Base-by-base conservation (phyloP, 495 filamentous ascomycete species). In the Neohortaea acidophila region DNA sequence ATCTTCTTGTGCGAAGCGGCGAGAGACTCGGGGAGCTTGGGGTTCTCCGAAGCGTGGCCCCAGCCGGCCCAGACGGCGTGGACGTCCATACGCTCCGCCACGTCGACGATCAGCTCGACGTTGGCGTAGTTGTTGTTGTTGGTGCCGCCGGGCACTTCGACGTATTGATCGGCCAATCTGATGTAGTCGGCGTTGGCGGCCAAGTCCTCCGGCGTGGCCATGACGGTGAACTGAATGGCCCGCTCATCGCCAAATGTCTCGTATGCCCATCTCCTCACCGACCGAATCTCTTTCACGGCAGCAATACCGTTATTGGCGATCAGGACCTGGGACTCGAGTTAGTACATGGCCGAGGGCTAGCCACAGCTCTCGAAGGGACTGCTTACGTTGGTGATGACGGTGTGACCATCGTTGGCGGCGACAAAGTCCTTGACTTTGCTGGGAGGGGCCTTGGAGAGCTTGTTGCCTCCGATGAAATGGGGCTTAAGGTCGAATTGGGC, bases 81-180 rank as follows among this genome's bases (percentile, higher is more conserved):
- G 30, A 96, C 89, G 44, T 81, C 73, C 84, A 94, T 94, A 23
- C 89, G 82, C 67, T 99, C 89, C n/a, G 89, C 89, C 56, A 99
- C 73, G 67, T 99, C 89, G 41, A 99, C 89, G 59, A 99, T 96
- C 51, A 99, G 68, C 66, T 99, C 89, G 32, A 99, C 89, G 63
- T 99, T 99, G 57, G 89, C 89, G 59, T 99, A 99, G 64, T 99
- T 99, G 75, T 99, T 94, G 69, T 99, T 99, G 65, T 99, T 99
- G 31, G 91, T 99, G 52, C 89, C 89, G 51, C 89, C 89, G n/a
- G 89, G 89, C 33, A 84, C 84, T 66, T 99, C 89, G 44, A 96
- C 89, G 57, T 99, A 99, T 70, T 93, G 82, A 59, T 99, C 89
- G 1, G 89, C 89, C 91, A 99, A 94, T 49, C 89, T 73, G 57